These are phyloP conservation scores for Chalciporus pseudorubinellus DNA, from an alignment of 768 basidiomycete genomes.

Conservation along the genomic window DNA sequence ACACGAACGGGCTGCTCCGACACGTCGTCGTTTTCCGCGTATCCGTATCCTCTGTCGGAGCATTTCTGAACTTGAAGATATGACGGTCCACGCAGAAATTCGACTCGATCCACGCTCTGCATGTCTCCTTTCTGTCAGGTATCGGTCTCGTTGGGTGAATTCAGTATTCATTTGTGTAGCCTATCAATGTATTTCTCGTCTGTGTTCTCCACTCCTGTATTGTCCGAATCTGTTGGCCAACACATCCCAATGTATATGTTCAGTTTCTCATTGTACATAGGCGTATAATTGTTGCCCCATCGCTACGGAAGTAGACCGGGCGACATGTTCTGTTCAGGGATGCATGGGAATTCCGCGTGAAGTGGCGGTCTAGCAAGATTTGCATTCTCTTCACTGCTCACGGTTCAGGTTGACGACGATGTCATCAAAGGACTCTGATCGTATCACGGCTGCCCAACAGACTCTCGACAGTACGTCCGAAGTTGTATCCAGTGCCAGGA, in stretches of 20 bases:
- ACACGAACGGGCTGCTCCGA: slow-evolving; percentile 11
- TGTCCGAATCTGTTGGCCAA: background rate
- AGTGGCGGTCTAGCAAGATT: background rate
- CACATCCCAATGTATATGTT: no score
- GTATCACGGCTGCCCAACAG: slow-evolving; percentile 61
- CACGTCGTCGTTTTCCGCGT: slow-evolving; percentile 14
- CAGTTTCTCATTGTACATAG: no score
- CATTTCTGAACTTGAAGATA: slow-evolving; percentile 1
- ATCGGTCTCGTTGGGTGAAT: background rate
- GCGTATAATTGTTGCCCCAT: no score
- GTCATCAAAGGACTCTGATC: slow-evolving; percentile 54
- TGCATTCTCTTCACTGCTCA: no score
- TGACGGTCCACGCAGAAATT: background rate
- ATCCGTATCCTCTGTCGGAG: slow-evolving; percentile 18
- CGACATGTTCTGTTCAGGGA: no score
- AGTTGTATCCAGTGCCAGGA: background rate
- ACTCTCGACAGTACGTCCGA: slow-evolving; percentile 63
- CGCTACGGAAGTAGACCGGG: no score
- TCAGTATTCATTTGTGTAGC: background rate
- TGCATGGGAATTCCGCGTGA: no score
- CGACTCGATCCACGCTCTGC: background rate
- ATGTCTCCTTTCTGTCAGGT: background rate
- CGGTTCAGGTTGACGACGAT: slow-evolving; percentile 12
- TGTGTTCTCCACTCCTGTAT: background rate
- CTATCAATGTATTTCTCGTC: background rate